Evolutionary conservation across 2,329 filamentous ascomycete species (phyloP).

Genomic region (Arachnomyces sp.): DNA sequence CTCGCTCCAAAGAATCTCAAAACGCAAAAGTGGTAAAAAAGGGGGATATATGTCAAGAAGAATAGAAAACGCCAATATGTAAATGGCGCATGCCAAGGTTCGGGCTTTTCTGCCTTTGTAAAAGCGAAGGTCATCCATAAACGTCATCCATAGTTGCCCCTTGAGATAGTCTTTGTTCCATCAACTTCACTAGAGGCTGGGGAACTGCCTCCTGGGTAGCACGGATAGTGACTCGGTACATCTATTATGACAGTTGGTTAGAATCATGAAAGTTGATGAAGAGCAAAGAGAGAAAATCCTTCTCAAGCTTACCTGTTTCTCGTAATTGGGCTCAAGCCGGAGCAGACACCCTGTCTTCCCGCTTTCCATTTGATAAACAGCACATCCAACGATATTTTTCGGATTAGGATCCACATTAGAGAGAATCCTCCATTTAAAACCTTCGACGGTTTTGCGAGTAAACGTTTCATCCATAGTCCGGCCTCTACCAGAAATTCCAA

Average conservation of each 20-base stretch:
- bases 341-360: slow-evolving; percentile 93
- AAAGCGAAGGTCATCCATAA: slow-evolving; percentile 1
- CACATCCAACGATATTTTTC: slow-evolving; percentile 87
- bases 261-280: not conserved
- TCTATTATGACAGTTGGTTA: slow-evolving; percentile 47
- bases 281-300: not conserved
- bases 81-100: slow-evolving; percentile 6
- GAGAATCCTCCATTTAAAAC: slow-evolving; percentile 84
- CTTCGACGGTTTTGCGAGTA: slow-evolving; percentile 65
- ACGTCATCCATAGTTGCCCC: slow-evolving; percentile 26
- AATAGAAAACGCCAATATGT: slow-evolving; percentile 14
- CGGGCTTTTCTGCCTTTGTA: slow-evolving; percentile 2
- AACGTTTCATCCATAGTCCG: slow-evolving; percentile 63
- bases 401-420: slow-evolving; percentile 82
- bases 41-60: not conserved
- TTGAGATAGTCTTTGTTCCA: slow-evolving; percentile 72
- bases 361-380: slow-evolving; percentile 66
- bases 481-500: slow-evolving; percentile 56
- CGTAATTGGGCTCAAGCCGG: slow-evolving; percentile 89
- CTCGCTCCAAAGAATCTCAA: not conserved
- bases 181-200: slow-evolving; percentile 67
- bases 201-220: slow-evolving; percentile 90
- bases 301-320: slow-evolving; percentile 64
- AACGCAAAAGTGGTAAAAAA: not conserved
- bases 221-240: slow-evolving; percentile 88